Percentiles rank a stretch among this genome's conserved stretches.
Evolutionary conservation across 176 grass and related monocot genomes (phyloP).

Genomic region (Thinopyrum elongatum): DNA sequence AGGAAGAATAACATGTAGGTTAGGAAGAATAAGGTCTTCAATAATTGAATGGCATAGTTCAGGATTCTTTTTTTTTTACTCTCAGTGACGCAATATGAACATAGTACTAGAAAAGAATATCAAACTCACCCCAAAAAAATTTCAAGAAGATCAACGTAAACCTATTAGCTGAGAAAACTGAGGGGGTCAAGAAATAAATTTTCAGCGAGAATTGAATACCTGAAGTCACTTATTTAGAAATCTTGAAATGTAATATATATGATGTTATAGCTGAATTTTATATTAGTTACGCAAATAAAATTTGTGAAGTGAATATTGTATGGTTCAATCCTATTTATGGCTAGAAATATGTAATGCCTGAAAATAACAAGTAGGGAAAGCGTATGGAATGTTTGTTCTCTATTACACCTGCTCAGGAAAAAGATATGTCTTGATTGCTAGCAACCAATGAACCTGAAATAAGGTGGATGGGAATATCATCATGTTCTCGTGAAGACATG

Average conservation of each 20-base stretch:
- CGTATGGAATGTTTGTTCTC: neutral
- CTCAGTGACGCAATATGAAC: too few relatives aligned
- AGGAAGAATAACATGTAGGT: too few relatives aligned
- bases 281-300: neutral
- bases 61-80: too few relatives aligned
- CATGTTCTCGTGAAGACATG: constrained; percentile 61
- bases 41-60: too few relatives aligned
- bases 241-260: neutral
- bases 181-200: too few relatives aligned
- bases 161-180: too few relatives aligned
- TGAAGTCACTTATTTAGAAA: neutral
- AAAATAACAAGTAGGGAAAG: neutral
- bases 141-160: too few relatives aligned
- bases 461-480: constrained; percentile 83
- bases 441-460: constrained; percentile 84
- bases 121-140: too few relatives aligned
- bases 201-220: too few relatives aligned
- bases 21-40: too few relatives aligned
- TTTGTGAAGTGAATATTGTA: neutral
- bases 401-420: constrained; percentile 66
- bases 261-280: neutral
- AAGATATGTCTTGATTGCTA: constrained; percentile 75
- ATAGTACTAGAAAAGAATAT: too few relatives aligned
- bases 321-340: neutral
- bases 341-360: neutral